Evolutionary conservation across 1,284 basidiomycete genomes (phyloP).

Genomic region (Ceratobasidium sp.): DNA sequence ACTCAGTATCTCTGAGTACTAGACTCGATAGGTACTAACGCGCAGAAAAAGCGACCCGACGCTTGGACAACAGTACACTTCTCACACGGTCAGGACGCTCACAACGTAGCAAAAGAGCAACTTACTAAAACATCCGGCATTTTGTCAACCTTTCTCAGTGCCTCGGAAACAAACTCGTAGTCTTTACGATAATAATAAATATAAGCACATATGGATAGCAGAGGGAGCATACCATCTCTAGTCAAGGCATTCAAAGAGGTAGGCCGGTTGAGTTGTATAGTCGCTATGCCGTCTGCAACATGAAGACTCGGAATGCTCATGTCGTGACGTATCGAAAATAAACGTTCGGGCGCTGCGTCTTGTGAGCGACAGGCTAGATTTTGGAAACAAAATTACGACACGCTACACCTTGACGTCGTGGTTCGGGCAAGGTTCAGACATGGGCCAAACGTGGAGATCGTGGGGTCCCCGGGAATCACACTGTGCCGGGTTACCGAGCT

Average conservation of each 20-base stretch:
- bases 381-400: not conserved
- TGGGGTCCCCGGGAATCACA: too few species aligned
- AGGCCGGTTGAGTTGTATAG: slow-evolving; percentile 74
- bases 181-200: slow-evolving; percentile 58
- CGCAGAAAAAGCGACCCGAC: slow-evolving; percentile 76
- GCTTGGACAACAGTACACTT: slow-evolving; percentile 58
- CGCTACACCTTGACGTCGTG: too few species aligned
- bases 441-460: too few species aligned
- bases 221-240: slow-evolving; percentile 61
- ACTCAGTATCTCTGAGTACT: slow-evolving; percentile 12
- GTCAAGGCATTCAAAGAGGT: slow-evolving; percentile 71
- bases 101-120: not conserved
- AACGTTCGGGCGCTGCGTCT: not conserved
- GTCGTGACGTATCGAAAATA: not conserved
- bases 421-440: too few species aligned
- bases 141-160: slow-evolving; percentile 68
- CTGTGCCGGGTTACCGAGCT: too few species aligned
- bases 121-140: slow-evolving; percentile 73
- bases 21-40: slow-evolving; percentile 61
- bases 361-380: not conserved
- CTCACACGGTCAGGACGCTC: not conserved
- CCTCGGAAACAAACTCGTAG: slow-evolving; percentile 70
- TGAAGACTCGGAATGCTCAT: slow-evolving; percentile 50
- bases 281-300: slow-evolving; percentile 71
- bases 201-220: not conserved